phyloP scores from a whole-genome alignment of 225 moss, liverwort and hornwort species.

The Climacium dendroides region DNA sequence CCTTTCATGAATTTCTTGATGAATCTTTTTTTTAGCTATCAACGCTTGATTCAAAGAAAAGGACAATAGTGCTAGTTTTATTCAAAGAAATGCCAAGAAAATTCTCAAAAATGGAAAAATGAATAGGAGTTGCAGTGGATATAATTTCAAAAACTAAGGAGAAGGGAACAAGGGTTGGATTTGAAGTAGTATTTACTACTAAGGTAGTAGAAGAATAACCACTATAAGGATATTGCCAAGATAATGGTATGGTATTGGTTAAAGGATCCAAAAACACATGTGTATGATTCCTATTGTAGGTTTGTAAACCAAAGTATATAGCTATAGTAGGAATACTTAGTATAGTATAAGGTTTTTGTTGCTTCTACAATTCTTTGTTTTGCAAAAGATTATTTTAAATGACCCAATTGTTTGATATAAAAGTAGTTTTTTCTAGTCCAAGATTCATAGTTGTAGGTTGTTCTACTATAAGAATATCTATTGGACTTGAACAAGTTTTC shows the following conservation, averaged over 20 bases:
- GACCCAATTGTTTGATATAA: no score
- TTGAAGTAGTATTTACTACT: neutral
- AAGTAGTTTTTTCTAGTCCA: neutral
- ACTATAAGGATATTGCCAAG: conserved; percentile 1
- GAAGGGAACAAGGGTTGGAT: neutral
- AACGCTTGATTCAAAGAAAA: no score
- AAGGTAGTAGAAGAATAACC: neutral
- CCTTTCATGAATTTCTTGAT: no score
- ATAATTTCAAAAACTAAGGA: neutral
- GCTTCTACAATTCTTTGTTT: neutral
- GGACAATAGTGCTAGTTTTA: no score
- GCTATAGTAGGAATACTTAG: conserved; percentile 3
- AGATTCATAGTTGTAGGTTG: neutral
- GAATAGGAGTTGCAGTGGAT: no score
- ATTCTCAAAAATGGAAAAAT: no score
- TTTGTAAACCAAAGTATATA: conserved; percentile 1
- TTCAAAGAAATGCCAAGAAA: no score
- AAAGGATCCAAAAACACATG: conserved; percentile 1
- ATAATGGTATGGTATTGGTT: neutral
- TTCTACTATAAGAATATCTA: neutral
- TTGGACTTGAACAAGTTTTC: neutral
- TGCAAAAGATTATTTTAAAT: neutral
- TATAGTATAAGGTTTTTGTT: neutral
- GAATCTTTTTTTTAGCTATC: no score
- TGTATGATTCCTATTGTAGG: neutral